Evolutionary conservation across 257 asterid genomes (phyloP).

Genomic region (Linderniella brevidens): DNA sequence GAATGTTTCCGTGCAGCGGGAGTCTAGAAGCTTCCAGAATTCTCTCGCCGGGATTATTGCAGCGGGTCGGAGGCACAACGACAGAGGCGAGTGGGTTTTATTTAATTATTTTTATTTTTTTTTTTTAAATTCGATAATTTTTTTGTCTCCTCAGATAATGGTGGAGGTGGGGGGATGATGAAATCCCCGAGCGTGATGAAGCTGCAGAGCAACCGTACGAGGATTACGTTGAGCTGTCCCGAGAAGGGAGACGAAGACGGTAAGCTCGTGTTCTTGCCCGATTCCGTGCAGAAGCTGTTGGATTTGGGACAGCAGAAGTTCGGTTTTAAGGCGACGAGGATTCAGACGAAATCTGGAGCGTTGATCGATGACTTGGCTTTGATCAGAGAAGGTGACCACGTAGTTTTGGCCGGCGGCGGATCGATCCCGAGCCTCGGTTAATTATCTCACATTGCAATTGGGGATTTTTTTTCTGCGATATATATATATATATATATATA

Average conservation of each 20-base stretch:
- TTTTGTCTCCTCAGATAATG: too few species aligned
- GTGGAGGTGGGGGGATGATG: too few species aligned
- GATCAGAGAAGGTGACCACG: constrained; percentile 57
- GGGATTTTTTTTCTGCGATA: too few species aligned
- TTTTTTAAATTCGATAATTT: too few species aligned
- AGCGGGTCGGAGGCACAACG: constrained; percentile 17
- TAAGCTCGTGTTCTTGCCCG: constrained; percentile 39
- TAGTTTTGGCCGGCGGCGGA: constrained; percentile 35
- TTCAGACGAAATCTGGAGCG: constrained; percentile 36
- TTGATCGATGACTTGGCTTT: constrained; percentile 27
- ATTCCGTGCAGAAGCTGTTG: constrained; percentile 28
- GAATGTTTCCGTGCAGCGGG: constrained; percentile 5
- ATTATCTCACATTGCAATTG: too few species aligned
- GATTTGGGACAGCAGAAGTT: constrained; percentile 31
- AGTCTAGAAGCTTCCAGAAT: constrained; percentile 27
- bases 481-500: too few species aligned
- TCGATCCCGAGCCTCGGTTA: too few species aligned
- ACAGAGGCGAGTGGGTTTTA: background rate
- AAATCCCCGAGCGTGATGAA: background rate
- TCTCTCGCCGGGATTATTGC: constrained; percentile 63
- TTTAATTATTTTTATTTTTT: too few species aligned
- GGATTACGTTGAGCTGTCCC: constrained; percentile 48
- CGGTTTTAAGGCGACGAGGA: constrained; percentile 18
- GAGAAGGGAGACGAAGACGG: constrained; percentile 32
- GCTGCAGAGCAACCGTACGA: constrained; percentile 8